Base-by-base conservation (phyloP, 2,329 filamentous ascomycete genomes). In the Ilyonectria sp. region DNA sequence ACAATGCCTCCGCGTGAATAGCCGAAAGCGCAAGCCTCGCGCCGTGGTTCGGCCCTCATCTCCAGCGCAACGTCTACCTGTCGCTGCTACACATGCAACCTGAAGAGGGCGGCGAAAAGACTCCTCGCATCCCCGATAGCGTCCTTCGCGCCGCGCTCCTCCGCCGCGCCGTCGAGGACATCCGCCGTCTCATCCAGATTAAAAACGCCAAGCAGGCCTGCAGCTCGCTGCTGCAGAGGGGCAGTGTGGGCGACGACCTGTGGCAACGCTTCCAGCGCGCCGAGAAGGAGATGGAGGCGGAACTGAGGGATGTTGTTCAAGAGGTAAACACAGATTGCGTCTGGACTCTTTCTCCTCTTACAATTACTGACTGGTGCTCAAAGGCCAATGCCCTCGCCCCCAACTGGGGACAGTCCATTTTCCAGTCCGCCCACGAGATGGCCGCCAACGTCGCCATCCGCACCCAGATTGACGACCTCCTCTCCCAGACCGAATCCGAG, bases 351-450 rank as follows among this genome's bases (percentile, higher is more conserved):
- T n/a, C 37, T 26, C 29, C 40, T 13, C 11, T 50, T 43, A 33
- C 62, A 40, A 70, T 62, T 54, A 35, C 46, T 43, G 15, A 46
- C 43, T 53, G 29, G 47, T 17, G 55, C 21, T 35, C 26, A 11
- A 46, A 98, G 94, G 96, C 97, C 76, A 98, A 98, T 79, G 94
- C 93, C 21, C 92, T 98, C 71, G 87, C 90, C 1, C 92, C 93
- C 55, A 92, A 92, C 80, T 99, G 96, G 96, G 96, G 96, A 69
- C 92, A 96, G 79, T 90, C 89, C 63, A 98, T 99, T 80, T 99
- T 99, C 88, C 96, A 99, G 82, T 95, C 93, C 52, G 96, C 96
- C 62, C 97, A 97, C 82, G 96, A 99, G 82, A 98, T 99, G 82
- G 91, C 93, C 66, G 92, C 94, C 78, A 98, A 98, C 83, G 88